Evolutionary conservation across 2,329 filamentous ascomycete species (phyloP), one percentile per base, ranked within the genome.

Genomic region (Scedosporium aurantiacum): DNA sequence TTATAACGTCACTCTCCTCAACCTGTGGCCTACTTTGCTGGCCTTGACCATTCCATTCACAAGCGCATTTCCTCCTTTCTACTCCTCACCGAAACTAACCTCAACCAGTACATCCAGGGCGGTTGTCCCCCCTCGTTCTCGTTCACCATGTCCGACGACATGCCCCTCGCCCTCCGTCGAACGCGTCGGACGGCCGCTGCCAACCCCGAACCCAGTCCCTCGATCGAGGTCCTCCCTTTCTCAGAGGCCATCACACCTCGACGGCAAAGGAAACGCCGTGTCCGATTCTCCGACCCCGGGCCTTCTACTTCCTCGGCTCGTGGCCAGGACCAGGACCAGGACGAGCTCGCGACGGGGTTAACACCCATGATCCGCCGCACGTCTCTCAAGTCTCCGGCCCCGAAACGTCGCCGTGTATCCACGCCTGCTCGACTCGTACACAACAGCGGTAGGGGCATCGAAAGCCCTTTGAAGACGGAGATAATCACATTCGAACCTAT

Each of bases 231-330:
- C 18, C 50, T 54, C 23, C 50, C 50, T 25, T 54, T 54, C 50
- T 21, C 23, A 5, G 50, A 54, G 23, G 50, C 50, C 25, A 59
- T 61, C 16, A 75, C 73, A 2, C 73, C 73, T 8, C 65, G 66
- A 37, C 64, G 67, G 37, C 61, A 63, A 1, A 80, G 76, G 66
- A 81, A 80, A 65, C 74, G 75, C 62, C 18, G 50, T 8, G 82
- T 85, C 23, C 80, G 83, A 43, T 84, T 85, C 70, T 86, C 83
- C 0, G 82, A 85, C 47, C 81, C 82, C 7, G 82, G 80, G 0
- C 74, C 75, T 1, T 32, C 25, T 10, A 32, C 32, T 1, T 32
- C 25, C 6, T 16, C 32, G 27, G 8, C 5, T 1, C 40, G 3
- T 16, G 32, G 16, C 21, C 8, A 10, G 1, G 28, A 41, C 55